Percentiles rank a stretch among this genome's conserved stretches.
phyloP scores from a whole-genome alignment of 139 green algal species.

The Desmodesmus armatus region DNA sequence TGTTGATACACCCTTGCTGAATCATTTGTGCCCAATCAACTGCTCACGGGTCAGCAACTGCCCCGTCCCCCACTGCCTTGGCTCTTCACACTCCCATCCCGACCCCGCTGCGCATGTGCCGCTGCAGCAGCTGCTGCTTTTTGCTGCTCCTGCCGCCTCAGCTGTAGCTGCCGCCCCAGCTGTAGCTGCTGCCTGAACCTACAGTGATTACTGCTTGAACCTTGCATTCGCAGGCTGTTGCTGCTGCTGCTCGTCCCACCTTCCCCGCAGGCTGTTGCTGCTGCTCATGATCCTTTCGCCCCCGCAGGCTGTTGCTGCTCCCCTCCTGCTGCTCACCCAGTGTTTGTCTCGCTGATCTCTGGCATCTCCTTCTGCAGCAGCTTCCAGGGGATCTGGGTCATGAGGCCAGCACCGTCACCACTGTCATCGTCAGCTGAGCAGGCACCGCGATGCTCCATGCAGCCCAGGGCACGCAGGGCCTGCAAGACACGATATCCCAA shows the following conservation, averaged over 20 bases:
- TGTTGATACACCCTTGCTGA: not conserved
- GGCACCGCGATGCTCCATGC: slow-evolving; percentile 99
- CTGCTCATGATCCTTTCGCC: not conserved
- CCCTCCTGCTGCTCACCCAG: slow-evolving; percentile 65
- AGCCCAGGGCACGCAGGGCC: slow-evolving; percentile 93
- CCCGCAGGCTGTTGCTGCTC: not conserved
- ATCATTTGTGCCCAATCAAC: too few species aligned
- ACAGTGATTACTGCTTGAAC: not conserved
- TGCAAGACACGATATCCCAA: slow-evolving; percentile 60
- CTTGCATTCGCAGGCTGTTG: not conserved
- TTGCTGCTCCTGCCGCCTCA: not conserved
- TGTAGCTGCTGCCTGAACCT: not conserved
- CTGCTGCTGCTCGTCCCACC: not conserved
- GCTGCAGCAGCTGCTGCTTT: not conserved
- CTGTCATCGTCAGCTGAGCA: slow-evolving; percentile 98
- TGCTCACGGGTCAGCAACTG: too few species aligned
- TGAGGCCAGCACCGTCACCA: slow-evolving; percentile 97
- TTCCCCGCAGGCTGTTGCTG: not conserved
- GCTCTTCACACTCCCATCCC: too few species aligned
- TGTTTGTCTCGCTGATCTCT: slow-evolving; percentile 71
- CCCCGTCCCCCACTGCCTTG: too few species aligned
- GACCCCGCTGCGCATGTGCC: too few species aligned
- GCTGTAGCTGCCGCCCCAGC: not conserved
- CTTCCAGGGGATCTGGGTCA: slow-evolving; percentile 97
- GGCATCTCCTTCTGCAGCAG: slow-evolving; percentile 87